Evolutionary conservation across 257 asterid species (phyloP), one percentile per base, ranked within the genome.

Genomic region (Echium plantagineum): DNA sequence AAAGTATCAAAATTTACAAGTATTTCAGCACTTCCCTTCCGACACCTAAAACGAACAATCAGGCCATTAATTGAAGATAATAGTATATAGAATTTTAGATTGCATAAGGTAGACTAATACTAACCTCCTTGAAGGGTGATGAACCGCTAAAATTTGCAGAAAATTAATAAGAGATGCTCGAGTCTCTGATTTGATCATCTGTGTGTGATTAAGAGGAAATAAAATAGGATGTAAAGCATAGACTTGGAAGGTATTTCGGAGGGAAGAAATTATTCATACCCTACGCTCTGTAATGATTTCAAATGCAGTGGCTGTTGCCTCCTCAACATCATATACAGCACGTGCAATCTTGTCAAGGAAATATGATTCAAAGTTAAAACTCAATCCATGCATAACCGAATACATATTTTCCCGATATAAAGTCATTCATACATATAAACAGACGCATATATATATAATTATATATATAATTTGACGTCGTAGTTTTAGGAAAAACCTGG

Each of bases 111-210:
- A 52, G 55, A 52, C 28, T 15, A 52, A 15, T 13, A 52, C 68
- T 60, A 71, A 86, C 98, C 96, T 80, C 77, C 83, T 82, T 46
- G 98, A 88, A 18, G 98, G 98, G 77, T 93, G 98, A 81, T 93
- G 97, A 63, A 82, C 85, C 70, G 81, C 95, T 77, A 89, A 77
- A 80, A 93, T 90, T 69, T 93, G 97, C 68, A 93, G 77, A 77
- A 93, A 89, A 66, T 75, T 82, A 58, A 81, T 66, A 59, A 93
- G 82, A 6, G 94, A 77, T 38, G 84, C 85, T 58, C 71, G 80
- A 70, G 85, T 86, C 62, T 79, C 86, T 54, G 85, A 47, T 69
- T 84, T 93, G 73, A 93, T 86, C 98, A 86, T 84, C 98, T 93
- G 75, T 46, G 63, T 35, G 66, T 66, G 28, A 58, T 42, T 54